Base-by-base conservation (phyloP, 2,329 filamentous ascomycete species). In the Fusarium napiforme region DNA sequence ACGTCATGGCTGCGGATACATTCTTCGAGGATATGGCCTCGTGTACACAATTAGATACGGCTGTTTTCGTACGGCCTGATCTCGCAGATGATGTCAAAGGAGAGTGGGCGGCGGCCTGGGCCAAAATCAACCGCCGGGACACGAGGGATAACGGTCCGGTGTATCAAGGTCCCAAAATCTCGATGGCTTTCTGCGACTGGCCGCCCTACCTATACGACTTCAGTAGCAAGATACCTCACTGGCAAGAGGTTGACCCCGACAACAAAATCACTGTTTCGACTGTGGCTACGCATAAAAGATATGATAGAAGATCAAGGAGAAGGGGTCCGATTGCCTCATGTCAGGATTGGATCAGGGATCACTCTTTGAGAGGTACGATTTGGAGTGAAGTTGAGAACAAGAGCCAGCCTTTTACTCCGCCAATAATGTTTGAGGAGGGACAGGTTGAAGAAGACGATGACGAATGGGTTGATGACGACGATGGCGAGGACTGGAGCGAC, bases 331-430 rank as follows among this genome's bases (percentile, higher is more conserved):
- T 36, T 7, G 28, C 45, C 5, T 14, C 53, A 14, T 60, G 55
- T 3, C 57, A 69, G 32, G 9, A 28, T n/a, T 76, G 69, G 67
- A 26, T 74, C 15, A 66, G 46, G 19, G 9, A 56, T 4, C 60
- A 45, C 30, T 55, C 66, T 16, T 39, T 75, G 21, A 7, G 16
- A 2, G 66, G 61, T 19, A 62, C 46, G 4, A 18, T 76, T 0
- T 76, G 74, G 74, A 37, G 30, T 1, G 63, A 66, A 5, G 39
- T 55, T 11, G 28, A 28, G 43, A 4, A 0, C 1, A 39, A 37
- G 5, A 7, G 23, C 8, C 39, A 30, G 11, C 39, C 19, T 30
- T 16, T 30, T 2, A 21, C 14, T 55, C 11, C 11, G 4, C 50
- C 34, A 16, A 39, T 21, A 2, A 9, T 53, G 23, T 37, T 28